Evolutionary conservation across 176 grass and related monocot species (phyloP).

Genomic region (Pontederia paniculata): DNA sequence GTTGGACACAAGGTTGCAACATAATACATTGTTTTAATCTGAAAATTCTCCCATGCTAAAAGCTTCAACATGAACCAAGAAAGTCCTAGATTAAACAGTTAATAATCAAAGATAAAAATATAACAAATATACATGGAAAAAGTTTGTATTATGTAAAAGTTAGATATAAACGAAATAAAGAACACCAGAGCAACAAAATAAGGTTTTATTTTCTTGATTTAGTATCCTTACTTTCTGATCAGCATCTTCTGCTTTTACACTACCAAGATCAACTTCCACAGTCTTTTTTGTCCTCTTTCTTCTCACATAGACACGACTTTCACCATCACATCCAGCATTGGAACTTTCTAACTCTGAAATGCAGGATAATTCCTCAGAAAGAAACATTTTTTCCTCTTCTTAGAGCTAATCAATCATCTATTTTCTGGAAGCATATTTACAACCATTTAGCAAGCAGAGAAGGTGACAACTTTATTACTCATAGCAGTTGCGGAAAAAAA

Average conservation of each 20-base stretch:
- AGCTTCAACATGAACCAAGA: no score
- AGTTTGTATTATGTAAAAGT: no score
- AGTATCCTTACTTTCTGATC: slow-evolving; percentile 11
- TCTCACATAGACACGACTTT: slow-evolving; percentile 13
- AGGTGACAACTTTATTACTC: no score
- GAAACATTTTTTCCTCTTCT: background rate
- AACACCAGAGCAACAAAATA: no score
- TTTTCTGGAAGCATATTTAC: background rate
- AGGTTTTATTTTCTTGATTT: background rate
- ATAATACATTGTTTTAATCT: no score
- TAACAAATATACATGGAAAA: background rate
- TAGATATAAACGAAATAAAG: no score
- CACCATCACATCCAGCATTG: slow-evolving; percentile 8
- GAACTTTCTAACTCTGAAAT: slow-evolving; percentile 15
- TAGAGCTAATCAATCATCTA: background rate
- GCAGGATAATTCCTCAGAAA: background rate
- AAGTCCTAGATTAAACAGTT: no score
- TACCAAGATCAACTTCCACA: slow-evolving; percentile 19
- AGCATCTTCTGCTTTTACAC: slow-evolving; percentile 23
- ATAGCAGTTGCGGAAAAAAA: no score
- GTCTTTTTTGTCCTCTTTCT: slow-evolving; percentile 36
- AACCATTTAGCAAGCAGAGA: no score
- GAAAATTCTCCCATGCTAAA: no score
- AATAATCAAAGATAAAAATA: background rate
- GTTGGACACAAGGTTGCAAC: no score